phyloP scores from a whole-genome alignment of 148 eudicot genomes.

The Limonium bicolor region DNA sequence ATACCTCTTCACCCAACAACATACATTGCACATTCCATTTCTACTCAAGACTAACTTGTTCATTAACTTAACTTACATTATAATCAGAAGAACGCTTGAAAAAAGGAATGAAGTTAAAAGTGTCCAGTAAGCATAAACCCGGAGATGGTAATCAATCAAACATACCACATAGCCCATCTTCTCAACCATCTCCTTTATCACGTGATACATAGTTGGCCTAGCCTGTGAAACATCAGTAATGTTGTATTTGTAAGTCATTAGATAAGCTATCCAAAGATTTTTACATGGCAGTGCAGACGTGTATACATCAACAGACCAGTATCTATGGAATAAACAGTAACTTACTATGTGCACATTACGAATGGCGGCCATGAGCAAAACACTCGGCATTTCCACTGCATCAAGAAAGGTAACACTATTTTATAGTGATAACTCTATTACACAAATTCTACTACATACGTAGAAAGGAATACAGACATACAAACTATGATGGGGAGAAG shows the following conservation, averaged over 20 bases:
- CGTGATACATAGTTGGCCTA: slow-evolving; percentile 80
- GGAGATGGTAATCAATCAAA: slow-evolving; percentile 1
- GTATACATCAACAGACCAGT: background rate
- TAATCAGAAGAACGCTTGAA: too few species aligned
- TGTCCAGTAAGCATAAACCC: background rate
- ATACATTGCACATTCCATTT: too few species aligned
- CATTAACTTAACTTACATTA: too few species aligned
- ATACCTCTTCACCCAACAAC: too few species aligned
- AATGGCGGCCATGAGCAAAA: slow-evolving; percentile 72
- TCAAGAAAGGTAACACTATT: slow-evolving; percentile 5
- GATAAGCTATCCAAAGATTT: background rate
- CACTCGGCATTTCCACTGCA: slow-evolving; percentile 90
- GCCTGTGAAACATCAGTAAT: slow-evolving; percentile 34
- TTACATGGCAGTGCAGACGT: background rate
- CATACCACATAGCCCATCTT: slow-evolving; percentile 82
- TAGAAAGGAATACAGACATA: slow-evolving; percentile 21
- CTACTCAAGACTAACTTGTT: too few species aligned
- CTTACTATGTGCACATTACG: slow-evolving; percentile 77
- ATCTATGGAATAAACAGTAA: background rate
- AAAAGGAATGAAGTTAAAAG: too few species aligned
- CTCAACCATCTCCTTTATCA: slow-evolving; percentile 83
- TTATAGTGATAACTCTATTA: background rate
- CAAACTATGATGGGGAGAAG: slow-evolving; percentile 90
- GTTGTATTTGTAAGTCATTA: background rate
- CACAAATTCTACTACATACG: background rate